Evolutionary conservation across 179 eudicot species (phyloP), one percentile per base, ranked within the genome.

Genomic region (Beta macrorhiza): DNA sequence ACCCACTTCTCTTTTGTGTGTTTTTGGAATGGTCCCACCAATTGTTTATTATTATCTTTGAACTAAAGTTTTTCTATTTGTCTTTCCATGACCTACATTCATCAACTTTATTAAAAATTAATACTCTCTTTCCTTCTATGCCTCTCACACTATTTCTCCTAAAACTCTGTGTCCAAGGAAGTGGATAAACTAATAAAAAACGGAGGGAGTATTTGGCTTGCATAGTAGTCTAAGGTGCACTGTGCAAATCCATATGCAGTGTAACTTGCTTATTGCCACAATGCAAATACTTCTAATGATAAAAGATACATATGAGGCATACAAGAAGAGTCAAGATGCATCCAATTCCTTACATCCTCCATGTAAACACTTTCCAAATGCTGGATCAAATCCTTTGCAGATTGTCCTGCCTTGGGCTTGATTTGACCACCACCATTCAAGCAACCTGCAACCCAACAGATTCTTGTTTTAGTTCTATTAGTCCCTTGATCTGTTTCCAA

Each of bases 351-450:
- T 83, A 95, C 99, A 85, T 93, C 85, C 83, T 91, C 92, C 87
- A 87, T 83, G 83, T 92, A 90, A 63, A 87, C 63, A 51, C 80
- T 80, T 83, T 96, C 97, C 80, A 96, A 85, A 53, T 85, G 77
- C 79, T 92, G 94, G 72, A 94, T 90, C 80, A 96, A 87, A 80
- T 91, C 97, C 83, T 96, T 96, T 1, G 87, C 91, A 73, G 99
- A 89, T 82, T 94, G 93, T 76, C 91, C 97, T 16, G 92, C 82
- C 78, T 87, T 89, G 52, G 92, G 92, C 86, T 96, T 96, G 83
- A 96, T 87, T 87, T 96, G 99, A 83, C 99, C 99, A 72, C 97
- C 99, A 44, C 99, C 99, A 84, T 96, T 94, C 80, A 96, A 85
- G 89, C 98, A 94, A 79, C 98, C 98, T 92, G 88, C 79, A 53